phyloP scores from a whole-genome alignment of 2,329 filamentous ascomycete species.

The Magnaporthiopsis rhizophila region DNA sequence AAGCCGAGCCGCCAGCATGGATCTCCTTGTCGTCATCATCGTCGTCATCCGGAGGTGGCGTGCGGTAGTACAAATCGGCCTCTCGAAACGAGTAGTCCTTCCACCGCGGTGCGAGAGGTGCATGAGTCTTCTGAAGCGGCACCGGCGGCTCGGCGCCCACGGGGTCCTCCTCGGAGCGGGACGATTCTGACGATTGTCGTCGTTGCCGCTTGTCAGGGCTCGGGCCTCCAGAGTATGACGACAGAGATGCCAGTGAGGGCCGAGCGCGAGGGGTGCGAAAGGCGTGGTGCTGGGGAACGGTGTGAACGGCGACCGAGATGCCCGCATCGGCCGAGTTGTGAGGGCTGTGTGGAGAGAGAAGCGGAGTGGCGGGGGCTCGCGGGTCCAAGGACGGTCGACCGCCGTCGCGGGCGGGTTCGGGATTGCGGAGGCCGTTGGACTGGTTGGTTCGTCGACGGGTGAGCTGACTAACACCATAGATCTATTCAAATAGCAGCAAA shows the following conservation, averaged over 20 bases:
- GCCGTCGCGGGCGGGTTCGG: neutral
- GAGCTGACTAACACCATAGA: neutral
- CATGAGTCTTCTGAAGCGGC: slow-evolving; percentile 6
- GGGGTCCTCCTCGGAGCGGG: slow-evolving; percentile 11
- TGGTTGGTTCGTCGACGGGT: neutral
- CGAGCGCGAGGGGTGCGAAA: neutral
- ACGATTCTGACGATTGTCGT: slow-evolving; percentile 7
- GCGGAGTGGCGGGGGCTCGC: no score
- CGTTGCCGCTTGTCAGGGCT: neutral
- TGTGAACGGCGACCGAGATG: neutral
- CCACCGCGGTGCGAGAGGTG: slow-evolving; percentile 17
- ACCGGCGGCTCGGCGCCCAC: slow-evolving; percentile 7
- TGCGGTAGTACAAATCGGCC: slow-evolving; percentile 24
- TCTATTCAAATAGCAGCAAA: neutral
- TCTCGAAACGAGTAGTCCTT: slow-evolving; percentile 29
- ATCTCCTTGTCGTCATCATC: neutral
- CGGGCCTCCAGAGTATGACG: neutral
- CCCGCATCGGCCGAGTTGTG: neutral
- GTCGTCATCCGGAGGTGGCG: neutral
- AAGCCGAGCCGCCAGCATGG: neutral
- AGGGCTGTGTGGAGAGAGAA: neutral
- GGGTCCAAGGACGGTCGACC: no score
- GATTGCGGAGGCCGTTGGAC: neutral
- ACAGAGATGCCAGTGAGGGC: neutral
- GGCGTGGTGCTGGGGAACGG: neutral